phyloP scores from a whole-genome alignment of 202 grass and related monocot species.

The Setaria viridis region DNA sequence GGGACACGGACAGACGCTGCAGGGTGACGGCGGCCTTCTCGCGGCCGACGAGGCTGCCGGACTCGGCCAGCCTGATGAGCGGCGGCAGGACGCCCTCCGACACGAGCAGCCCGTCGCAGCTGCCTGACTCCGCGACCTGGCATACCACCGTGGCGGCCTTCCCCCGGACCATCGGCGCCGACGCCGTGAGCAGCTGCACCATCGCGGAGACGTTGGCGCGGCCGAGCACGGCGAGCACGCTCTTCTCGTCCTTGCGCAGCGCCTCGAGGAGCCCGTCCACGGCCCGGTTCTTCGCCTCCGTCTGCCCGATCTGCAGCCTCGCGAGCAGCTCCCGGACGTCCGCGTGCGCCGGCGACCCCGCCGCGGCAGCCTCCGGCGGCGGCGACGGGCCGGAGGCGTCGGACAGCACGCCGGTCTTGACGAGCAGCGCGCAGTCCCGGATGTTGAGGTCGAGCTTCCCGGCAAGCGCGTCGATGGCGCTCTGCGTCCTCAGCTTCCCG shows the following conservation, averaged over 20 bases:
- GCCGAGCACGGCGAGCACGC: constrained; percentile 71
- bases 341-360: background rate
- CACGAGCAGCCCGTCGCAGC: constrained; percentile 66
- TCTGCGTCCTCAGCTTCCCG: constrained; percentile 85
- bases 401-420: constrained; percentile 82
- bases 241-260: constrained; percentile 62
- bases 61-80: constrained; percentile 79
- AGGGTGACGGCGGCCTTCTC: constrained; percentile 84
- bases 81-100: constrained; percentile 78
- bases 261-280: constrained; percentile 75
- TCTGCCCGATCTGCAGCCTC: constrained; percentile 86
- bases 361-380: background rate
- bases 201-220: constrained; percentile 71
- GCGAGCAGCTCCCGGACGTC: constrained; percentile 85
- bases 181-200: constrained; percentile 78
- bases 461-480: constrained; percentile 78
- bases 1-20: constrained; percentile 66
- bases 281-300: constrained; percentile 74
- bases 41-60: constrained; percentile 62
- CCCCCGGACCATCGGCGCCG: constrained; percentile 66
- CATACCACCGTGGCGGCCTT: constrained; percentile 72
- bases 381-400: constrained; percentile 43
- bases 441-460: constrained; percentile 79
- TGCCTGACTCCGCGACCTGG: constrained; percentile 61
- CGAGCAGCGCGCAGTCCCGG: constrained; percentile 78